Base-by-base conservation (phyloP, 2,329 filamentous ascomycete species). In the Epichloe scottii region DNA sequence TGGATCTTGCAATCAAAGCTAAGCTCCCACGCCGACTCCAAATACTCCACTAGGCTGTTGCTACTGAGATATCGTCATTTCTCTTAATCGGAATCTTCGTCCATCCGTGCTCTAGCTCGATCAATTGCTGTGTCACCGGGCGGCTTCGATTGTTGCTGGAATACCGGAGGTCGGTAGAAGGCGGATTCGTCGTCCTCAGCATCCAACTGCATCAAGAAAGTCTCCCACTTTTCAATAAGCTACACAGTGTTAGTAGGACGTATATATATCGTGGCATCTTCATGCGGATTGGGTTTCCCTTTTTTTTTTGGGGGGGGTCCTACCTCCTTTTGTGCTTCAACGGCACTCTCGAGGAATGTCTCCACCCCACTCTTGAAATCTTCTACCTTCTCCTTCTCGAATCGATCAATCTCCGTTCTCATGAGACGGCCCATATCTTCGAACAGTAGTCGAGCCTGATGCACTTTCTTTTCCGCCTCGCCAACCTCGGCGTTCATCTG, bases 351-450 rank as follows among this genome's bases (percentile, higher is more conserved):
- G 60, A 98, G 69, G 69, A 95, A 98, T 1, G 93, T 98, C 72
- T 98, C 93, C 2, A 98, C 90, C 0, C 90, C 91, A 55, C 87
- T 93, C 75, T 98, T 98, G 69, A 98, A 98, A 65, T 98, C 93
- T 65, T 98, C 93, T 3, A 98, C 93, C 74, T 98, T 98, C 70
- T 98, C 93, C 60, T 80, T 81, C 71, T 98, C 93, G 62, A 98
- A 98, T 17, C 90, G 78, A 61, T 97, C 93, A 58, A 98, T 75
- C 68, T 98, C 93, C 37, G 77, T 77, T 54, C 89, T 82, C 89
- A 98, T 93, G 63, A 96, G 71, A 12, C 89, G 78, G 14, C 93
- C 93, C 90, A 98, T 97, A 63, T 98, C 93, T 58, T 98, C 93
- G 62, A 98, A 98, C 44, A 96, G 70, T 52, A 97, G 70, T 50